Conservation (phyloP, 495 filamentous ascomycete genomes). For the Baudoinia panamericana region DNA sequence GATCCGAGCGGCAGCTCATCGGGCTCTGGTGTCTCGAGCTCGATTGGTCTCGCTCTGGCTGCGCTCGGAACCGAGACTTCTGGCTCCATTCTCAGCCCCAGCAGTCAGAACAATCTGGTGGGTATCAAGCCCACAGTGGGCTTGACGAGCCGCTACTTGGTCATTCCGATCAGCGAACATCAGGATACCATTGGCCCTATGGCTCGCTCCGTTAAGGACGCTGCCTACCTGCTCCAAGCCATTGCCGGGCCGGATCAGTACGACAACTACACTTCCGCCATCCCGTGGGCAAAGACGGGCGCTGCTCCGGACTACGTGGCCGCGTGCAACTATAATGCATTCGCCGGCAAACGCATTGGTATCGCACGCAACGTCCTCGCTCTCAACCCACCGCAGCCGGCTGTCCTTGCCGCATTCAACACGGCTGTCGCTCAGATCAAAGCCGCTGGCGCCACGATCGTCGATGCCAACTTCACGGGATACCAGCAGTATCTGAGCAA, state of each 20-base stretch:
- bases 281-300: constrained; percentile 29
- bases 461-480: constrained; percentile 42
- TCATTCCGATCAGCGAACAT: constrained; percentile 48
- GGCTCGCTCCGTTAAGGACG: constrained; percentile 52
- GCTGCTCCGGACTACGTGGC: constrained; percentile 37
- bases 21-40: constrained; percentile 38
- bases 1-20: constrained; percentile 44
- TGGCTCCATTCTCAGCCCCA: constrained; percentile 30
- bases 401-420: constrained; percentile 36
- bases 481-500: constrained; percentile 26
- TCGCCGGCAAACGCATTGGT: constrained; percentile 40
- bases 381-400: constrained; percentile 17
- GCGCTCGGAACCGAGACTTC: constrained; percentile 37
- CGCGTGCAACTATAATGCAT: constrained; percentile 36
- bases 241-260: constrained; percentile 43
- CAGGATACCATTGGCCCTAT: constrained; percentile 57
- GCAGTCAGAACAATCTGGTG: constrained; percentile 31
- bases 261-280: constrained; percentile 43
- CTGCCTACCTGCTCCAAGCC: constrained; percentile 49
- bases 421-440: constrained; percentile 31
- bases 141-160: constrained; percentile 46
- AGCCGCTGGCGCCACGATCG: constrained; percentile 38
- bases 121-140: constrained; percentile 59
- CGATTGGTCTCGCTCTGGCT: constrained; percentile 38
- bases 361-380: constrained; percentile 39